Evolutionary conservation across 2,329 filamentous ascomycete genomes (phyloP), one percentile per base, ranked within the genome.

Genomic region (Fusarium camptoceras): DNA sequence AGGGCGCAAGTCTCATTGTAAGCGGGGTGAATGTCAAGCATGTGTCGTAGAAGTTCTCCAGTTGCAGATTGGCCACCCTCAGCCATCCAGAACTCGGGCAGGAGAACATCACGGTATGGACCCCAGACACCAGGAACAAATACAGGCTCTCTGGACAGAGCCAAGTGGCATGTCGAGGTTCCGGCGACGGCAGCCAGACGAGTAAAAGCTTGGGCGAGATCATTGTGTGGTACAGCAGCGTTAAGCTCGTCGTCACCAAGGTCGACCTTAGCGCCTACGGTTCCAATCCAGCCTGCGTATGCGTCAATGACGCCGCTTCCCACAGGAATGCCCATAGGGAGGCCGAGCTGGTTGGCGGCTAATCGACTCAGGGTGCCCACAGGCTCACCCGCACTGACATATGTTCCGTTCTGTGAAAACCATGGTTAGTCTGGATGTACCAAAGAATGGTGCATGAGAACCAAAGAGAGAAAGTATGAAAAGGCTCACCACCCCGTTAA

Each of bases 51-150:
- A 59, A 99, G 87, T 81, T 98, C 96, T 55, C 96, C 96, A 0
- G 96, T 99, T 7, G 96, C 96, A 27, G 94, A 97, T 81, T 99
- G 96, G 15, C 96, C 96, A 71, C 96, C 96, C 80, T 99, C 96
- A 18, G 96, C 94, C 88, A 99, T 93, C 96, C 96, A 99, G 82
- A 91, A 97, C 63, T 90, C 91, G 1, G 96, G 94, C 22, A 98
- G 88, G 43, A 99, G 87, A 8, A 97, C 96, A 77, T 99, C 96
- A 62, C 94, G 88, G 83, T 99, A 99, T 1, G 96, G 96, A 1
- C 96, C 96, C 96, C 96, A 99, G 25, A 99, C 94, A 37, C 96
- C 96, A 54, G 93, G 89, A 15, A 98, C 96, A 77, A 99, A 99
- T 27, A 98, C 92, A 0, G 96, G 92, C 39, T 97, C 89, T 71